These are phyloP conservation scores for Cylindrotheca closterium DNA, from an alignment of 108 stramenopile genomes.

Conservation along the genomic window DNA sequence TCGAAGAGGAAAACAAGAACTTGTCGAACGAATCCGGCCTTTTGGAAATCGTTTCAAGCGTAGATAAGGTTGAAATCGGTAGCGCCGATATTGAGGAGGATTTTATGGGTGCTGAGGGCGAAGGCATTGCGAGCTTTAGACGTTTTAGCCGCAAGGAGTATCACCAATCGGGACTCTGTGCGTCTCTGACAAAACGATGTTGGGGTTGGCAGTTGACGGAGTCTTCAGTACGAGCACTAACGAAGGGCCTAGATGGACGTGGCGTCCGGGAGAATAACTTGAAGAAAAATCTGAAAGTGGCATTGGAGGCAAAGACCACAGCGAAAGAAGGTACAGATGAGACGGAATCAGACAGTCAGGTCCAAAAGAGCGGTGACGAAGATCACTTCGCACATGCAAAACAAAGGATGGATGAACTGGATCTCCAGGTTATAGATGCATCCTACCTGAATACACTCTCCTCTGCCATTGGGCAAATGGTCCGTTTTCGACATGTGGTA, in stretches of 20 bases:
- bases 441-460: constrained; percentile 30
- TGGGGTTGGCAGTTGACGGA: constrained; percentile 83
- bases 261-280: constrained; percentile 57
- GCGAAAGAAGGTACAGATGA: constrained; percentile 4
- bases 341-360: constrained; percentile 1
- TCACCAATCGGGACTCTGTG: constrained; percentile 52
- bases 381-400: constrained; percentile 24
- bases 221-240: constrained; percentile 60
- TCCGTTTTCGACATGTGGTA: constrained; percentile 59
- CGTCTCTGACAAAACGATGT: constrained; percentile 53
- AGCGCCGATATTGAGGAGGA: constrained; percentile 66
- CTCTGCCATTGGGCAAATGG: constrained; percentile 67
- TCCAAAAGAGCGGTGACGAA: constrained; percentile 36
- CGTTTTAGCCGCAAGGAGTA: constrained; percentile 71
- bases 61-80: constrained; percentile 44
- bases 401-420: not conserved
- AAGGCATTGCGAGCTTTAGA: constrained; percentile 41
- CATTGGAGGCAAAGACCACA: constrained; percentile 56
- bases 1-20: constrained; percentile 8
- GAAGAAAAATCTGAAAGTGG: constrained; percentile 72
- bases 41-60: constrained; percentile 32
- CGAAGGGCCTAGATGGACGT: constrained; percentile 74
- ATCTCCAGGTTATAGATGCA: constrained; percentile 13
- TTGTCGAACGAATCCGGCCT: constrained; percentile 28
- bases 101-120: constrained; percentile 44